These are phyloP conservation scores for Eucalyptus melliodora DNA, from an alignment of 345 rosid genomes.

Conservation along the genomic window DNA sequence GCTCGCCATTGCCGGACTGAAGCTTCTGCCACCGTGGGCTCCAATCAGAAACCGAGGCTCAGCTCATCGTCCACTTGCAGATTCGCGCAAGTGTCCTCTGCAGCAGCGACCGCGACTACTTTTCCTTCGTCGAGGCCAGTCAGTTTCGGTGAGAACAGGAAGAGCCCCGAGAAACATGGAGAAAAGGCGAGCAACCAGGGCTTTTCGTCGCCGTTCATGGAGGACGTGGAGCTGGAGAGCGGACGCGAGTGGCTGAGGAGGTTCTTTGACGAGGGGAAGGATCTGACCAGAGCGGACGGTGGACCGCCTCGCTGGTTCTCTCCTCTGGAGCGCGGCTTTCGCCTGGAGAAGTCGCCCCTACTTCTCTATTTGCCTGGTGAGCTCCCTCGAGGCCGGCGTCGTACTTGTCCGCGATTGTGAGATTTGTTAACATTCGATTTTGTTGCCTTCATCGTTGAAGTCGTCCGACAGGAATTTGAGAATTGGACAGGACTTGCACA, in stretches of 20 bases:
- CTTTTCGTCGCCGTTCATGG: background rate
- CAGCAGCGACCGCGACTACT: background rate
- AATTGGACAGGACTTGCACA: background rate
- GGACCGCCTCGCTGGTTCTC: constrained; percentile 75
- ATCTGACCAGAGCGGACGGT: constrained; percentile 27
- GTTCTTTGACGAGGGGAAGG: constrained; percentile 33
- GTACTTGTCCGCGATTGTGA: background rate
- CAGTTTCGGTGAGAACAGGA: background rate
- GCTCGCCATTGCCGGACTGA: background rate
- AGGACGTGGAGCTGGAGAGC: background rate
- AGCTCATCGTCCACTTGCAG: background rate
- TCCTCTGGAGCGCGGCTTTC: constrained; percentile 46
- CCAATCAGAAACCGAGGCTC: background rate
- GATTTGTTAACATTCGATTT: too few species aligned
- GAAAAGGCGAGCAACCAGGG: background rate
- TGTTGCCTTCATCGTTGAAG: background rate
- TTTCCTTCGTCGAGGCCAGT: background rate
- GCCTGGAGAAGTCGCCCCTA: constrained; percentile 35
- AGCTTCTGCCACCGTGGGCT: background rate
- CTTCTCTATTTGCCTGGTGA: constrained; percentile 67
- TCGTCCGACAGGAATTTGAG: background rate
- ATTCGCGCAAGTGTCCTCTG: background rate
- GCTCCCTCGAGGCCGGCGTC: background rate
- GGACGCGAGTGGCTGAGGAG: constrained; percentile 13
- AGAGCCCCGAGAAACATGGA: background rate